Evolutionary conservation across 768 basidiomycete genomes (phyloP).

Genomic region (Cyathus striatus): DNA sequence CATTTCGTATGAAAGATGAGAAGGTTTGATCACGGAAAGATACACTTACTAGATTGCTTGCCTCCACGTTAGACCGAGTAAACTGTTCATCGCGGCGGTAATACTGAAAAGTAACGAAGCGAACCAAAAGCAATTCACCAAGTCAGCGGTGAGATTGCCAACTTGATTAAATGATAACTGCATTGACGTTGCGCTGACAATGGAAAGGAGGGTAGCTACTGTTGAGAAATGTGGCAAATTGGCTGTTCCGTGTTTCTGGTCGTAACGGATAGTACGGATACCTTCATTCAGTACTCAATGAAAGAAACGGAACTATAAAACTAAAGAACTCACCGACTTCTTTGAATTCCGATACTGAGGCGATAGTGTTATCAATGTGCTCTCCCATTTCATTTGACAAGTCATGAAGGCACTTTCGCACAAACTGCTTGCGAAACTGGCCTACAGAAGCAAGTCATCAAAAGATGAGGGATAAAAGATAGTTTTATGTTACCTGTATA

Average conservation of each 20-base stretch:
- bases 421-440: constrained; percentile 68
- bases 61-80: constrained; percentile 76
- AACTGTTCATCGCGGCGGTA: constrained; percentile 69
- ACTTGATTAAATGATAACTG: constrained; percentile 56
- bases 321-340: constrained; percentile 52
- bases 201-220: constrained; percentile 74
- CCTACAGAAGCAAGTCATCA: constrained; percentile 29
- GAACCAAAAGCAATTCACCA: constrained; percentile 74
- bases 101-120: constrained; percentile 73
- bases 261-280: constrained; percentile 72
- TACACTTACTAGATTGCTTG: constrained; percentile 74
- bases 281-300: constrained; percentile 31
- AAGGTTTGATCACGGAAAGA: constrained; percentile 2
- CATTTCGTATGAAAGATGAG: constrained; percentile 2
- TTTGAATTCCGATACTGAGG: constrained; percentile 67
- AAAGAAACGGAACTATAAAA: background rate
- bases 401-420: constrained; percentile 72
- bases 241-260: constrained; percentile 65
- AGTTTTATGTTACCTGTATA: constrained; percentile 42
- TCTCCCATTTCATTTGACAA: constrained; percentile 71
- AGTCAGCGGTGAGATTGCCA: constrained; percentile 30
- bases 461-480: background rate
- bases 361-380: constrained; percentile 64
- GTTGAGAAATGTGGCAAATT: constrained; percentile 73
- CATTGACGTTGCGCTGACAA: constrained; percentile 67